These are phyloP conservation scores for Alloteropsis angusta DNA, from an alignment of 202 grass and related monocot genomes.

Conservation along the genomic window DNA sequence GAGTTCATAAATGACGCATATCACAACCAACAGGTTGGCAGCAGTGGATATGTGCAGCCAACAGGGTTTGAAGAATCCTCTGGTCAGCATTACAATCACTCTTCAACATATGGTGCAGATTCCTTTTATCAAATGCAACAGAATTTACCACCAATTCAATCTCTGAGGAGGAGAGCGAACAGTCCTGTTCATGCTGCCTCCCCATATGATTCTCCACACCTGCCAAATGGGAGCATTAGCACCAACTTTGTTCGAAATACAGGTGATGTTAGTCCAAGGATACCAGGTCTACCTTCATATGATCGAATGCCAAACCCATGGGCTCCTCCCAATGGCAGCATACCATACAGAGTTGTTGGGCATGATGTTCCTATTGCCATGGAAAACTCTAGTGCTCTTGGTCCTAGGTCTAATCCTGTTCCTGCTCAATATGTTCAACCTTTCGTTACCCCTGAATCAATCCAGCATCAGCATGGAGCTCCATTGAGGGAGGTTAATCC, in stretches of 20 bases:
- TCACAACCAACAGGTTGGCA: constrained; percentile 54
- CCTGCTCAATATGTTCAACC: constrained; percentile 29
- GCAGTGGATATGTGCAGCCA: constrained; percentile 31
- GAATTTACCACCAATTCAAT: constrained; percentile 68
- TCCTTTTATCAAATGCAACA: constrained; percentile 67
- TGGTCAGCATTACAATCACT: constrained; percentile 43
- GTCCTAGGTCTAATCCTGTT: constrained; percentile 45
- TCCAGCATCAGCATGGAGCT: constrained; percentile 32
- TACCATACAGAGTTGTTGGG: constrained; percentile 41
- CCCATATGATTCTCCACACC: constrained; percentile 42
- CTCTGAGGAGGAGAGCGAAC: constrained; percentile 52
- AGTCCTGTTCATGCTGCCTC: constrained; percentile 37
- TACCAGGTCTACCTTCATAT: constrained; percentile 40
- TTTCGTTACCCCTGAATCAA: constrained; percentile 37
- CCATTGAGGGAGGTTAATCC: constrained; percentile 29
- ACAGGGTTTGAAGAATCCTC: constrained; percentile 44
- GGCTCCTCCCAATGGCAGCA: constrained; percentile 32
- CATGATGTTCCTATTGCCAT: constrained; percentile 45
- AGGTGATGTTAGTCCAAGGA: constrained; percentile 60
- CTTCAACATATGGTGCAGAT: constrained; percentile 64
- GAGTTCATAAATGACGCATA: constrained; percentile 50
- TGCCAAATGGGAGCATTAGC: constrained; percentile 53
- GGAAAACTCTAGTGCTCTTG: constrained; percentile 37
- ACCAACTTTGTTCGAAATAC: constrained; percentile 46
- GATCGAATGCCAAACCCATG: constrained; percentile 45